These are phyloP conservation scores for Salvia sclarea DNA, from an alignment of 305 asterid genomes.

Conservation along the genomic window DNA sequence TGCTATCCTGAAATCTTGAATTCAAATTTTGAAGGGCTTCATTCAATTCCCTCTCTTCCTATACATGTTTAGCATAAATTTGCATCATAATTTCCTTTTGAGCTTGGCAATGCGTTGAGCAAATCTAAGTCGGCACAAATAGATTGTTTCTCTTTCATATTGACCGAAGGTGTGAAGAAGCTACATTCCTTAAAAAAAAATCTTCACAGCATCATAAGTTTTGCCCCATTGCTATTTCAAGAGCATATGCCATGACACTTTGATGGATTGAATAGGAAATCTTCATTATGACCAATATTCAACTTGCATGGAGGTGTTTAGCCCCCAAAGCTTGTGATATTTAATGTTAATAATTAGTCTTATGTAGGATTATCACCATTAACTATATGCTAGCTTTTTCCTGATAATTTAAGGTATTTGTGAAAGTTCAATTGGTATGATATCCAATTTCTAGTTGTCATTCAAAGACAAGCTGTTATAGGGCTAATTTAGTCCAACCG, in stretches of 20 bases:
- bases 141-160: not conserved
- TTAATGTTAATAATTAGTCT: no score
- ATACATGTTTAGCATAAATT: not conserved
- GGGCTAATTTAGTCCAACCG: not conserved
- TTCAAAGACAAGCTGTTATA: no score
- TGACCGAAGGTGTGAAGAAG: not conserved
- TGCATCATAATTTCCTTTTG: not conserved
- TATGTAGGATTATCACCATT: no score
- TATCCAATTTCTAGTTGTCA: not conserved
- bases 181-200: not conserved
- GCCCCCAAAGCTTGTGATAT: no score
- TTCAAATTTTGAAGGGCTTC: not conserved
- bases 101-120: not conserved
- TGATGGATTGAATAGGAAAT: no score
- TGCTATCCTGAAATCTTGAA: constrained; percentile 3
- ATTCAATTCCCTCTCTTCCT: not conserved
- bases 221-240: not conserved
- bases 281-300: not conserved
- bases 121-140: not conserved
- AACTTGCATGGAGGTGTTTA: not conserved
- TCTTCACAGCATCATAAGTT: not conserved
- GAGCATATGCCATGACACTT: not conserved
- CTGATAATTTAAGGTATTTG: not conserved
- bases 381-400: no score
- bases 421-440: not conserved